These are phyloP conservation scores for Achaetomium macrosporum DNA, from an alignment of 2,329 filamentous ascomycete species.

Conservation along the genomic window DNA sequence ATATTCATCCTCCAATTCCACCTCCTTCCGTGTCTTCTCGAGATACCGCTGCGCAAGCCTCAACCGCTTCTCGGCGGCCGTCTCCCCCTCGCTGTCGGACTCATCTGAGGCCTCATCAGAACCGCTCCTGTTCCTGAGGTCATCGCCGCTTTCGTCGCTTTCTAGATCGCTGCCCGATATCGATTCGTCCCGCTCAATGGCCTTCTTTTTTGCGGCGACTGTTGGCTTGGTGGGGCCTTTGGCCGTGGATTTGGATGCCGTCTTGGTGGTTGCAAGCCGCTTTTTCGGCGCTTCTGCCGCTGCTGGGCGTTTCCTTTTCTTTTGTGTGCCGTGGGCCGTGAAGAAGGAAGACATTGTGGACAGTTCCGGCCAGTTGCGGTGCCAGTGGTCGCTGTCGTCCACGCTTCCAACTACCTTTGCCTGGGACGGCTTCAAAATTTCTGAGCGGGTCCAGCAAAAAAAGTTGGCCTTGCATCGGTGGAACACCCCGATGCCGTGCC, in stretches of 20 bases:
- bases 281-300: conserved; percentile 55
- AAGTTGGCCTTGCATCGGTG: conserved; percentile 21
- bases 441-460: conserved; percentile 23
- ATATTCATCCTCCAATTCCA: conserved; percentile 58
- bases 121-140: conserved; percentile 33
- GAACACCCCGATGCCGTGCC: conserved; percentile 19
- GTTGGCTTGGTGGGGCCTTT: conserved; percentile 40
- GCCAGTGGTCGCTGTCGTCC: conserved; percentile 24
- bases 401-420: conserved; percentile 5
- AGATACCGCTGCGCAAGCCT: conserved; percentile 88
- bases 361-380: conserved; percentile 21
- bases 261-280: conserved; percentile 45
- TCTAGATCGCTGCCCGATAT: conserved; percentile 80
- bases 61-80: conserved; percentile 79
- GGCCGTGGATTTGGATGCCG: conserved; percentile 36
- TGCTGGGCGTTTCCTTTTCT: conserved; percentile 75
- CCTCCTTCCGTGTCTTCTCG: conserved; percentile 78
- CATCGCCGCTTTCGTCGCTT: conserved; percentile 49
- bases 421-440: conserved; percentile 32
- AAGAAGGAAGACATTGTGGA: conserved; percentile 88
- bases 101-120: conserved; percentile 48
- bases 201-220: conserved; percentile 35
- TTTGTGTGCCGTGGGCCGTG: conserved; percentile 76
- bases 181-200: conserved; percentile 44
- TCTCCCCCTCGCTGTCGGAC: conserved; percentile 76